Evolutionary conservation across 805 yeast genomes (phyloP).

Genomic region (Suhomyces kilbournensis): DNA sequence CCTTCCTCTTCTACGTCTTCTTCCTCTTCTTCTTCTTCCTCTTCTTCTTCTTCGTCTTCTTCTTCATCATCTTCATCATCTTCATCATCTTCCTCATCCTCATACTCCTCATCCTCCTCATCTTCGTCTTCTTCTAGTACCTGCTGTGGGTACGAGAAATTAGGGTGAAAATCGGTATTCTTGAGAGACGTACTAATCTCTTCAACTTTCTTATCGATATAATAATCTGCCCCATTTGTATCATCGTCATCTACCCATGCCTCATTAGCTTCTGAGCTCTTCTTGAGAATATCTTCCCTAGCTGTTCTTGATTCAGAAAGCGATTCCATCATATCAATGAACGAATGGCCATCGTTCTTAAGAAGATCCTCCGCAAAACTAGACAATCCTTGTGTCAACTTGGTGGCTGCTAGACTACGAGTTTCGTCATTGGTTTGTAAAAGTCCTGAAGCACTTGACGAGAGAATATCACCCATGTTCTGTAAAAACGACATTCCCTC

Average conservation of each 20-base stretch:
- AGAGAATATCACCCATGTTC: slow-evolving; percentile 21
- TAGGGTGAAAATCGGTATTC: neutral
- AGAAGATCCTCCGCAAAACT: slow-evolving; percentile 73
- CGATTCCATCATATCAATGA: slow-evolving; percentile 76
- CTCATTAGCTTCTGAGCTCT: slow-evolving; percentile 7
- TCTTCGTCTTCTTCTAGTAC: neutral
- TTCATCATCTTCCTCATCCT: slow-evolving; percentile 8
- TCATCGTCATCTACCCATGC: slow-evolving; percentile 24
- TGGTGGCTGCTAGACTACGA: slow-evolving; percentile 14
- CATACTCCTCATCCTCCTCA: slow-evolving; percentile 32
- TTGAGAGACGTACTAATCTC: neutral
- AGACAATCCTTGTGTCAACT: slow-evolving; percentile 24
- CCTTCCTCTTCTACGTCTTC: slow-evolving; percentile 46
- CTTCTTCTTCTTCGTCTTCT: slow-evolving; percentile 2
- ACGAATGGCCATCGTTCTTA: slow-evolving; percentile 72
- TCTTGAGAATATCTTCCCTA: slow-evolving; percentile 23
- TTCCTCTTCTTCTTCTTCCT: slow-evolving; percentile 16
- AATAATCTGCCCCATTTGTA: neutral
- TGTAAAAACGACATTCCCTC: slow-evolving; percentile 23
- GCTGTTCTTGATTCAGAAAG: slow-evolving; percentile 52
- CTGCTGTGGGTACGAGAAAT: neutral
- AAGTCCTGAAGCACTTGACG: slow-evolving; percentile 9
- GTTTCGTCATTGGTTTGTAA: slow-evolving; percentile 1
- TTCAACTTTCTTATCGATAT: neutral
- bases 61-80: slow-evolving; percentile 5